Evolutionary conservation across 768 basidiomycete species (phyloP).

Genomic region (Phaeolepiota aurea): DNA sequence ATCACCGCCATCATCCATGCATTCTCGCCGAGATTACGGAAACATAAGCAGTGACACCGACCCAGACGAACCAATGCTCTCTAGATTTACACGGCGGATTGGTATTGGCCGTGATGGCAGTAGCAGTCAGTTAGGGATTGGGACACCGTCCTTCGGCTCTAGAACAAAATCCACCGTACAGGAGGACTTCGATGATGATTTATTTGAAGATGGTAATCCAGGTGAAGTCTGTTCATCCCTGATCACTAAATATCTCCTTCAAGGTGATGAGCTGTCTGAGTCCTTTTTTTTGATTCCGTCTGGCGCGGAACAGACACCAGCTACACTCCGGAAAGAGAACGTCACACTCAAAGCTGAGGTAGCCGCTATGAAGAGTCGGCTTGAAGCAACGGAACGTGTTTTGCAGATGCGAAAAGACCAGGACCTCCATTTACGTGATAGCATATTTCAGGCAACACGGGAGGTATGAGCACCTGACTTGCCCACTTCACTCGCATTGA

Average conservation of each 20-base stretch:
- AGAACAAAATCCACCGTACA: slow-evolving; percentile 6
- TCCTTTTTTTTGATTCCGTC: slow-evolving; percentile 74
- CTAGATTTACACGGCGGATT: slow-evolving; percentile 44
- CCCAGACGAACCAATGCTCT: slow-evolving; percentile 53
- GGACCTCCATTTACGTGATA: slow-evolving; percentile 71
- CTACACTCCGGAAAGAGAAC: slow-evolving; percentile 61
- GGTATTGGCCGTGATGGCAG: slow-evolving; percentile 30
- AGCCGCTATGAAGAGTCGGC: slow-evolving; percentile 43
- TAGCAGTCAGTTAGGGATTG: neutral
- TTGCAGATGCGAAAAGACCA: slow-evolving; percentile 70
- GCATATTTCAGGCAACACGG: slow-evolving; percentile 64
- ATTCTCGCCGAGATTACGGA: slow-evolving; percentile 32
- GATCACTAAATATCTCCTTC: slow-evolving; percentile 3
- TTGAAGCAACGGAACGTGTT: slow-evolving; percentile 53
- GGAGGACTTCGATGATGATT: slow-evolving; percentile 55
- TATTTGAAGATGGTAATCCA: slow-evolving; percentile 51
- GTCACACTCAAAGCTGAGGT: slow-evolving; percentile 50
- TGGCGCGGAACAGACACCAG: slow-evolving; percentile 40
- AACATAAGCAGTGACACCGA: slow-evolving; percentile 63
- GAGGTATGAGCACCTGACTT: slow-evolving; percentile 28
- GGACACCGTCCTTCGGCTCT: neutral
- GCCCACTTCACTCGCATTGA: neutral
- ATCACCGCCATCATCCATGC: slow-evolving; percentile 15
- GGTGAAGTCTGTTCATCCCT: neutral
- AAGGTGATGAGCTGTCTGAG: slow-evolving; percentile 66